Evolutionary conservation across 306 rosid species (phyloP), one percentile per base, ranked within the genome.

Genomic region (Vicia sativa): DNA sequence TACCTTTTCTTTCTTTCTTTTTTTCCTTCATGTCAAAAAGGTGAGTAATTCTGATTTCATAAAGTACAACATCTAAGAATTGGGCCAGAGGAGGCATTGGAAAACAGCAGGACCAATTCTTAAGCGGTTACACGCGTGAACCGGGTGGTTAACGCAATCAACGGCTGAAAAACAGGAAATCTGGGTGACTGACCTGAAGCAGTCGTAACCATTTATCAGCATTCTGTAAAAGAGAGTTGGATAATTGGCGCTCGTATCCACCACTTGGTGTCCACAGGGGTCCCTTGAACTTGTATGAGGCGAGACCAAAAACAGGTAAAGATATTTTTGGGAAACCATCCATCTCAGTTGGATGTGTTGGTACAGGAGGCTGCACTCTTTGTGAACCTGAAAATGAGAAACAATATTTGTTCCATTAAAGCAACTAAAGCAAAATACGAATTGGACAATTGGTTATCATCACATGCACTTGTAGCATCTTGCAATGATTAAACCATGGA

Each of bases 281-380:
- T 54, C 92, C 96, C 82, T 77, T 92, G 78, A 92, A 87, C 83
- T 92, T 92, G 83, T 92, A 89, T 38, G 96, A 85, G 35, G 97
- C 95, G 71, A 92, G 87, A 72, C 97, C 97, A 78, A 87, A 87
- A 60, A 77, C 92, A 25, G 87, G 96, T 41, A 92, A 82, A 6
- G 82, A 76, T 78, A 89, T 76, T 74, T 67, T 87, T 23, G 84
- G 77, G 60, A 42, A 63, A 76, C 80, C 76, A 38, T 81, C 86
- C 18, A 65, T 59, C 70, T 76, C 90, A 2, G 77, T 65, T 2
- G 78, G 68, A 79, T 62, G 49, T 13, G 83, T 71, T 68, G 77
- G 45, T 18, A 78, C 26, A 16, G 92, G 82, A 67, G 80, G 71
- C 49, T 39, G 83, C 29, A 65, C 63, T 42, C 65, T 68, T 53